Percentiles rank a stretch among this genome's conserved stretches.
phyloP scores from a whole-genome alignment of 2,329 filamentous ascomycete genomes.

The Hortaea werneckii region DNA sequence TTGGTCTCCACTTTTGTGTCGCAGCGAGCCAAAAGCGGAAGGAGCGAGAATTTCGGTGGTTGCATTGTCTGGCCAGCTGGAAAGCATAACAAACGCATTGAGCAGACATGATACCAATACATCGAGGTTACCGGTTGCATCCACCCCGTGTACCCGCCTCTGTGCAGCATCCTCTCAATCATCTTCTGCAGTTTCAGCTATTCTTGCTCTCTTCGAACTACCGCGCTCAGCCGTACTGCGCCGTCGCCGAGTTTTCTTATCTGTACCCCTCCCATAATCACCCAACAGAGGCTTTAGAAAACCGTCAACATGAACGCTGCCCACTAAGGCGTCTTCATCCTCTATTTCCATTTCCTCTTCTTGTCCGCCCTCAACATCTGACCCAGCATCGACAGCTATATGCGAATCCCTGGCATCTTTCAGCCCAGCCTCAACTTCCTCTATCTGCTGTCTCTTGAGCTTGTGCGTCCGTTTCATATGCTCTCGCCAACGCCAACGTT shows the following conservation, averaged over 20 bases:
- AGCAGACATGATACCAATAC: background rate
- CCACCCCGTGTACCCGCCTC: too few relatives aligned
- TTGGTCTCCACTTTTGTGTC: too few relatives aligned
- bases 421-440: conserved; percentile 3
- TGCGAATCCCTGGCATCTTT: background rate
- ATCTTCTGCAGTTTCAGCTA: background rate
- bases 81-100: background rate
- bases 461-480: conserved; percentile 24
- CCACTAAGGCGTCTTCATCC: conserved; percentile 22
- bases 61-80: background rate
- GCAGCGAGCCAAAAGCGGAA: too few relatives aligned
- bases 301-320: conserved; percentile 58
- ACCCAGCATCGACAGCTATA: background rate
- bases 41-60: too few relatives aligned
- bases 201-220: background rate
- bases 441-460: conserved; percentile 7
- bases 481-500: conserved; percentile 22
- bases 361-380: conserved; percentile 31
- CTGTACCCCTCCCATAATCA: background rate
- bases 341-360: conserved; percentile 33
- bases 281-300: conserved; percentile 43
- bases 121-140: background rate
- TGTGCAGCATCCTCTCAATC: background rate
- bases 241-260: background rate
- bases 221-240: background rate